Percentiles rank a stretch among this genome's conserved stretches.
phyloP scores from a whole-genome alignment of 208 protist genomes.

The Leishmania martiniquensis region DNA sequence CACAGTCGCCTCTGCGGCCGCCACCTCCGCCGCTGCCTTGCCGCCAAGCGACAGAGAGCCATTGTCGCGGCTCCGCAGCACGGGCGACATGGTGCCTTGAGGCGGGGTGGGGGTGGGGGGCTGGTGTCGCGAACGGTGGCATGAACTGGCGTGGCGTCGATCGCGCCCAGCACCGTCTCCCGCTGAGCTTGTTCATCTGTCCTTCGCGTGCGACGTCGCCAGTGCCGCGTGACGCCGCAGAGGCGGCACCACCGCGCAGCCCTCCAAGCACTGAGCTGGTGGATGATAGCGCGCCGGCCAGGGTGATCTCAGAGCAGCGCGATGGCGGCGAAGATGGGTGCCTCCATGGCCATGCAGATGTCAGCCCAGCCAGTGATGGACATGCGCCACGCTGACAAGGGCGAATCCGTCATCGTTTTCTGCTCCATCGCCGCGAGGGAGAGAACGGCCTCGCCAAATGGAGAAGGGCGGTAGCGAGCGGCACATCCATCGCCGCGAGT shows the following conservation, averaged over 20 bases:
- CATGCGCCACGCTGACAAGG: slow-evolving; percentile 37
- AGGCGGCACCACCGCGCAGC: slow-evolving; percentile 7
- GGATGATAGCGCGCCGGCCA: slow-evolving; percentile 26
- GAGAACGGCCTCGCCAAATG: slow-evolving; percentile 66
- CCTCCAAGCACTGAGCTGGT: background rate
- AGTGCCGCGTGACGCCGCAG: background rate
- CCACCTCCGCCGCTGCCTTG: background rate
- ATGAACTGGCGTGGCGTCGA: background rate
- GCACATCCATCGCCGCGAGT: slow-evolving; percentile 48
- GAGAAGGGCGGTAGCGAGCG: slow-evolving; percentile 59
- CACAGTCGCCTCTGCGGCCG: background rate
- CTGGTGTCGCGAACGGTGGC: background rate
- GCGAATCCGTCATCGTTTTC: slow-evolving; percentile 10
- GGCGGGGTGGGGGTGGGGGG: background rate
- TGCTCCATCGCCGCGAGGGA: slow-evolving; percentile 47
- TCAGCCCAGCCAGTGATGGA: slow-evolving; percentile 29
- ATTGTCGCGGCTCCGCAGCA: background rate
- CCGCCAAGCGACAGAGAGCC: background rate
- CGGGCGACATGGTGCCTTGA: background rate
- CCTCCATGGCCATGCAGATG: slow-evolving; percentile 61
- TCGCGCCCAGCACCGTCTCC: background rate
- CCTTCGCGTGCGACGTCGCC: background rate
- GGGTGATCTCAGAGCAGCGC: slow-evolving; percentile 60
- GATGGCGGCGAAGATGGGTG: slow-evolving; percentile 41
- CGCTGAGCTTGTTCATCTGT: background rate